Evolutionary conservation across 371 early-diverging fungal genomes (phyloP).

Genomic region (Mortierella sp.): DNA sequence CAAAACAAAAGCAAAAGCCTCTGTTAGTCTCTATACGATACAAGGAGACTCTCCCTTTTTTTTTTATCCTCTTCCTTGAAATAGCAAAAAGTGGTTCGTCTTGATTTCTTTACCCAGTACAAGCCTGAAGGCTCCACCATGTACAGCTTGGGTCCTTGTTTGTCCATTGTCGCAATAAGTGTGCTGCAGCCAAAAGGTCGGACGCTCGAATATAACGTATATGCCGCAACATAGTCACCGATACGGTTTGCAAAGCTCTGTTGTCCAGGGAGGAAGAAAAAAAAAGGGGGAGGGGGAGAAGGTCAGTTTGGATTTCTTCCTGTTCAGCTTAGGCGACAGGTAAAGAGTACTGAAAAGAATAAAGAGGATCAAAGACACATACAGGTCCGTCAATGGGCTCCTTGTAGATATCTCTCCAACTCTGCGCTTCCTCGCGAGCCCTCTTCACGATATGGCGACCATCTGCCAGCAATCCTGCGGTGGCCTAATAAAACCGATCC

Average conservation of each 20-base stretch:
- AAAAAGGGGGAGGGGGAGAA: not conserved
- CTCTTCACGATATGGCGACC: constrained; percentile 90
- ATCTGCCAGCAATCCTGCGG: constrained; percentile 96
- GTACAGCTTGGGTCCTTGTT: constrained; percentile 87
- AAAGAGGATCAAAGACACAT: too few relatives aligned
- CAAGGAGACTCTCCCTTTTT: not conserved
- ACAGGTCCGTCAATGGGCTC: constrained; percentile 87
- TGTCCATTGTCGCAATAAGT: constrained; percentile 84
- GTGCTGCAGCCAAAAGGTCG: constrained; percentile 95
- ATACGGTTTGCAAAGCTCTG: constrained; percentile 91
- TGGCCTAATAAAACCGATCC: constrained; percentile 70
- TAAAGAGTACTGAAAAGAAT: too few relatives aligned
- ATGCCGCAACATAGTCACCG: constrained; percentile 93
- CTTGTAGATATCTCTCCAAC: constrained; percentile 90
- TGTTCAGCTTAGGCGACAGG: too few relatives aligned
- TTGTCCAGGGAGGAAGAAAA: not conserved
- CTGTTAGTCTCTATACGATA: not conserved
- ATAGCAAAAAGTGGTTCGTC: too few relatives aligned
- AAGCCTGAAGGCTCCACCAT: constrained; percentile 98
- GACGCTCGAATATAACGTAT: constrained; percentile 97
- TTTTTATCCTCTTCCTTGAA: not conserved
- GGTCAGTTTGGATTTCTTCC: too few relatives aligned
- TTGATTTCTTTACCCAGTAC: constrained; percentile 77
- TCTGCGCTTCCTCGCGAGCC: constrained; percentile 91
- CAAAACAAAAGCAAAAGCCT: not conserved